Evolutionary conservation across 305 asterid genomes (phyloP), one percentile per base, ranked within the genome.

Genomic region (Euphrasia arctica): DNA sequence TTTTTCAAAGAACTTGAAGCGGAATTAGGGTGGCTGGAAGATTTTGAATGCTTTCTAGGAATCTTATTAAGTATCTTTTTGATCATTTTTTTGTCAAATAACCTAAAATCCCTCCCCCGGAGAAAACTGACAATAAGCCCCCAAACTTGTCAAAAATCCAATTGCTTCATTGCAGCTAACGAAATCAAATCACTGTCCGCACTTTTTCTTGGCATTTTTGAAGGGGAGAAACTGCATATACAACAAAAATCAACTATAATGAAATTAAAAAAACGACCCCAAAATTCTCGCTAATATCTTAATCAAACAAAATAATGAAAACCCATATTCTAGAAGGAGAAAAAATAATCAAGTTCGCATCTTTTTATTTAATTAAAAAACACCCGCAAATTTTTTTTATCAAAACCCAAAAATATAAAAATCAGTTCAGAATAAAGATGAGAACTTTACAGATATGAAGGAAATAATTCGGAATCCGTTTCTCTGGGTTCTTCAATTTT

Each of bases 51-150:
- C 77, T 76, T 86, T 60, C 79, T 75, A 54, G 82, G 82, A 62
- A 76, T 78, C 82, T 78, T 86, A 63, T 83, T 74, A 67, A 86
- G 71, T 68, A 86, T 72, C 60, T 80, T 87, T 58, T 83, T 86
- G 78, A 83, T 79, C 94, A 86, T 47, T 86, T 70, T 79, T 72
- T 42, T 42, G 65, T 65, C 64, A 63, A 54, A 39, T 31, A 4
- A 61, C 58, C 43, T 57, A 41, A 74, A 34, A 55, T 25, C 51
- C 52, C 51, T 11, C 65, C 54, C 9, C 27, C 55, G 15, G 22
- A 50, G 22, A 50, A 50, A 25, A 48, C 55, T 42, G 41, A 54
- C 36, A 57, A 52, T 4, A 50, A 31, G 34, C 5, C 34, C 34
- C 34, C 34, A 31, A 31, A 31, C 34, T 31, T 31, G 2, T 31